Base-by-base conservation (phyloP, 208 protist species). In the Leptomonas pyrrhocoris region DNA sequence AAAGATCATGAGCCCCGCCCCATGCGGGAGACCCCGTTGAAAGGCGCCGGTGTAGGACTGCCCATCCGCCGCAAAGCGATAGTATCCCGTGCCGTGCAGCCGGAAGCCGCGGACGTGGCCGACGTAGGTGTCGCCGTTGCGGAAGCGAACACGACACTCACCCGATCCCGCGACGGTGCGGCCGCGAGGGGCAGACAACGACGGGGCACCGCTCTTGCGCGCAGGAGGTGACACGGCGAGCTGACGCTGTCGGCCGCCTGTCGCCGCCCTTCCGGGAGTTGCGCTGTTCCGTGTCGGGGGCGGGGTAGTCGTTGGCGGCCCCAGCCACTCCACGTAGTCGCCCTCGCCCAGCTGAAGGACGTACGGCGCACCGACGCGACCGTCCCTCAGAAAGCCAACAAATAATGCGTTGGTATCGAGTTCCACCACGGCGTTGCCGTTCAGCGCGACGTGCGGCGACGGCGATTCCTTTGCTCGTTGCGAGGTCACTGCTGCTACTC, bases 51-150 rank as follows among this genome's bases (percentile, higher is more conserved):
- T 73, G 58, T 90, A 93, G 48, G 80, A 81, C 57, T 90, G 65
- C 3, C 79, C 84, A 34, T 77, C 69, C 49, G 54, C 27, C 4
- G 67, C 54, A 60, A 89, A 89, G 59, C 69, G 74, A 68, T 84
- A 93, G 51, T 78, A 76, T 28, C 88, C 88, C n/a, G 68, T 63
- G 28, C 85, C 88, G 63, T 93, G 70, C 28, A 85, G 77, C 49
- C 67, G 55, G 50, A 87, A 89, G 66, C 88, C 28, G 16, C 54
- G 23, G 15, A 89, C 74, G 18, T 77, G 54, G 15, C 89, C 89
- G n/a, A 86, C 76, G 56, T 89, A 94, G 18, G 72, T 69, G 73
- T 91, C 88, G 2, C 76, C 85, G 53, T 90, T 93, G 21, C 53
- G 58, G 53, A 88, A 86, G 13, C 63, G 73, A 30, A 93, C 70